Conservation (phyloP, 1,139 yeast genomes). For the Geotrichum aggregatum region DNA sequence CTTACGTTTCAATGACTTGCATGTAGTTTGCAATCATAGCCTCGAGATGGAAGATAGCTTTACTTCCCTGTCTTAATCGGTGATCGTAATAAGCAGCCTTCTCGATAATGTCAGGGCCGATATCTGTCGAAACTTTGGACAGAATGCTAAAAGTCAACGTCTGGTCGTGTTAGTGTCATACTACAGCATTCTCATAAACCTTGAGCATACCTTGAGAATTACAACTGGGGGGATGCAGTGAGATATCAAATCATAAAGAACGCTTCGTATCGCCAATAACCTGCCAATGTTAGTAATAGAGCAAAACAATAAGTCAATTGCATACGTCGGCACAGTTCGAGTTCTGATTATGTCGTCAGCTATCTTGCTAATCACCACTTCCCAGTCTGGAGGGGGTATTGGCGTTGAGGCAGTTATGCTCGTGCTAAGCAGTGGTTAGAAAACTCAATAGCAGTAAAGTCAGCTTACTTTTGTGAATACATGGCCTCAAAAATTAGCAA, state of each 20-base stretch:
- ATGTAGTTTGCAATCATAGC: conserved; percentile 87
- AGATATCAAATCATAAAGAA: conserved; percentile 76
- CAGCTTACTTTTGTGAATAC: conserved; percentile 54
- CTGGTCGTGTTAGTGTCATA: conserved; percentile 7
- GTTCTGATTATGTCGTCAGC: conserved; percentile 57
- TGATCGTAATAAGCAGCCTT: conserved; percentile 79
- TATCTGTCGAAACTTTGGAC: conserved; percentile 40
- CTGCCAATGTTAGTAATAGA: background rate
- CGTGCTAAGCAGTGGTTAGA: conserved; percentile 5
- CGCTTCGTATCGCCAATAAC: conserved; percentile 66
- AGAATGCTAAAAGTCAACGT: conserved; percentile 59
- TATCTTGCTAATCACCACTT: conserved; percentile 61
- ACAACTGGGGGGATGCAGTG: conserved; percentile 89
- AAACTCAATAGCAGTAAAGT: background rate
- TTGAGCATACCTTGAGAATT: conserved; percentile 49
- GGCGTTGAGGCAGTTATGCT: conserved; percentile 36
- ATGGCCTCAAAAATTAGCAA: conserved; percentile 79
- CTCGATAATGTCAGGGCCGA: conserved; percentile 55
- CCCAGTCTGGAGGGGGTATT: conserved; percentile 79
- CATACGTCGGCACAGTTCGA: conserved; percentile 52
- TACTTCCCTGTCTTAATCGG: conserved; percentile 77
- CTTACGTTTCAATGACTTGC: conserved; percentile 51
- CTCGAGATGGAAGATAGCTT: conserved; percentile 89
- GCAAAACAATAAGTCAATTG: too few species aligned
- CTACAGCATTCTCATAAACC: conserved; percentile 2